Evolutionary conservation across 441 rosid species (phyloP).

Genomic region (Capsella rubella): DNA sequence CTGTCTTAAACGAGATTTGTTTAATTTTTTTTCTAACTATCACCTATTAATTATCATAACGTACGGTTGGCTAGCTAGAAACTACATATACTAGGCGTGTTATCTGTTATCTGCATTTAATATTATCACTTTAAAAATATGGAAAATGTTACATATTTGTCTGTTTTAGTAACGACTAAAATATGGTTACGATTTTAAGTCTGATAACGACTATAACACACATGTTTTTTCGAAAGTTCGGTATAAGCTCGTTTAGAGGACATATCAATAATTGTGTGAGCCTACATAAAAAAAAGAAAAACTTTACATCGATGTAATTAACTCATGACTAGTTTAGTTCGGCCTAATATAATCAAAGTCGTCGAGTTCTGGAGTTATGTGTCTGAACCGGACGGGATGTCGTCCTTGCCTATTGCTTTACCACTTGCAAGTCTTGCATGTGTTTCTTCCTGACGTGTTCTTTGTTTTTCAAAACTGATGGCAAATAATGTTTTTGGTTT

Average conservation of each 20-base stretch:
- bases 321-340: background rate
- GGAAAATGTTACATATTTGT: background rate
- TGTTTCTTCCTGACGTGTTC: background rate
- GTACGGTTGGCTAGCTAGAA: background rate
- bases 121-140: background rate
- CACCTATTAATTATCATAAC: background rate
- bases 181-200: background rate
- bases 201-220: background rate
- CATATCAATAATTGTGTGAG: background rate
- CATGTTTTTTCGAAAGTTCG: background rate
- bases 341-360: background rate
- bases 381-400: background rate
- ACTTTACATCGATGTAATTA: background rate
- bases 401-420: constrained; percentile 4
- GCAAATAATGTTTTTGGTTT: background rate
- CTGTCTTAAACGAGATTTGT: background rate
- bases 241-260: background rate
- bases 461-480: background rate
- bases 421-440: background rate
- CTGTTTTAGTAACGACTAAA: background rate
- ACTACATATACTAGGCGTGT: background rate
- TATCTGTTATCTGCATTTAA: background rate
- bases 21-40: background rate
- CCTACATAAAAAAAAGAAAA: no score
- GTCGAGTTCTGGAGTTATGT: background rate